Percentiles rank a stretch among this genome's conserved stretches.
phyloP scores from a whole-genome alignment of 352 stramenopile genomes.

The Pythium periplocum region DNA sequence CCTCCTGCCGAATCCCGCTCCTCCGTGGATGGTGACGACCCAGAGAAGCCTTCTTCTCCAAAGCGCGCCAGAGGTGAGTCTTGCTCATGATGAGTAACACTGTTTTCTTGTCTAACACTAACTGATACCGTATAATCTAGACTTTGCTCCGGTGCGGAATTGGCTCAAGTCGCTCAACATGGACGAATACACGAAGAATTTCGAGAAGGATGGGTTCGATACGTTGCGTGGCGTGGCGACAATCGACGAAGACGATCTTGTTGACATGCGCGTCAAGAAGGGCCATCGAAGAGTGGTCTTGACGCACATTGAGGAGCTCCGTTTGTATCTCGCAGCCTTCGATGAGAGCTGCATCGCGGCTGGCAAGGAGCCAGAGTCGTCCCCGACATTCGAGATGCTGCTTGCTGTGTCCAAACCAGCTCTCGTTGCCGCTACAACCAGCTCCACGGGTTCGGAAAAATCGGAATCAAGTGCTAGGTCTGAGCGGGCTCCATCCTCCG shows the following conservation, averaged over 20 bases:
- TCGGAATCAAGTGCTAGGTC: too few relatives aligned
- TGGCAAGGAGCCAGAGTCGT: constrained; percentile 63
- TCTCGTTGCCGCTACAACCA: constrained; percentile 9
- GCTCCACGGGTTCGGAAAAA: background rate
- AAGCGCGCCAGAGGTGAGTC: too few relatives aligned
- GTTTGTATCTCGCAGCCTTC: constrained; percentile 50
- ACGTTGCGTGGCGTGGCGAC: constrained; percentile 78
- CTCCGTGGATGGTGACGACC: too few relatives aligned
- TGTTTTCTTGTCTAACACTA: background rate
- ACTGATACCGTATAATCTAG: constrained; percentile 16
- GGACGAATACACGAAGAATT: constrained; percentile 85
- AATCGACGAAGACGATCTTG: constrained; percentile 83
- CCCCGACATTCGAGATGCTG: constrained; percentile 76
- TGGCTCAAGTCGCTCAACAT: constrained; percentile 87
- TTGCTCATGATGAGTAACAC: constrained; percentile 2
- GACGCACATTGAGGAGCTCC: constrained; percentile 82
- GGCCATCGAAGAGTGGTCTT: constrained; percentile 80
- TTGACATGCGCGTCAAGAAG: constrained; percentile 88
- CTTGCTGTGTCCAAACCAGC: constrained; percentile 44
- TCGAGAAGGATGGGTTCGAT: constrained; percentile 87
- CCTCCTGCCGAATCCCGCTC: background rate
- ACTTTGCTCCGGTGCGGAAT: constrained; percentile 76
- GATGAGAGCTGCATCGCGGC: constrained; percentile 53
- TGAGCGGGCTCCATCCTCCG: too few relatives aligned
- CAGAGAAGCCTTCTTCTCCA: too few relatives aligned